Percentiles rank a stretch among this genome's conserved stretches.
phyloP scores from a whole-genome alignment of 768 basidiomycete species.

The Lactarius quietus region DNA sequence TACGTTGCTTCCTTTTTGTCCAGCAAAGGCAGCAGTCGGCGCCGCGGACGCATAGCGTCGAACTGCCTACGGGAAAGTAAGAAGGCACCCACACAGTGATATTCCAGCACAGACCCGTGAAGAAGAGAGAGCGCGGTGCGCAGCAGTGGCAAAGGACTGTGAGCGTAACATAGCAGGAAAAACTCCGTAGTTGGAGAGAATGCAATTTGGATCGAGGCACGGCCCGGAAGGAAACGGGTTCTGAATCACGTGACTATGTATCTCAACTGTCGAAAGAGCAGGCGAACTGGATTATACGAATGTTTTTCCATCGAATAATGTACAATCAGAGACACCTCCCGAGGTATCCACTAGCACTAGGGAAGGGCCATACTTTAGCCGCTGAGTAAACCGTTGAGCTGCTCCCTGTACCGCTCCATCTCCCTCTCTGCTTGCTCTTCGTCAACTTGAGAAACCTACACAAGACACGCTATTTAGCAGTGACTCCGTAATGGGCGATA shows the following conservation, averaged over 20 bases:
- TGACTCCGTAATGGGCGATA: conserved; percentile 1
- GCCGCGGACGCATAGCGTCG: conserved; percentile 68
- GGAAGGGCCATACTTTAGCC: conserved; percentile 34
- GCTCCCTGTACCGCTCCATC: conserved; percentile 87
- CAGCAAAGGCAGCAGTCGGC: conserved; percentile 87
- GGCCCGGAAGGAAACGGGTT: conserved; percentile 11
- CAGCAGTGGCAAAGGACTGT: conserved; percentile 53
- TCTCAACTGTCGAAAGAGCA: neutral
- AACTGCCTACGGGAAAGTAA: conserved; percentile 40
- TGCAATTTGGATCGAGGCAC: neutral
- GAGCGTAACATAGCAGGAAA: conserved; percentile 52
- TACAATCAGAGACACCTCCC: neutral
- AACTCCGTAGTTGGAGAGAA: conserved; percentile 25
- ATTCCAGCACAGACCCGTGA: conserved; percentile 42
- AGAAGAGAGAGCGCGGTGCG: conserved; percentile 48
- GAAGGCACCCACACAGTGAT: neutral
- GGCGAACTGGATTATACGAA: neutral
- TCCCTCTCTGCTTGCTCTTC: conserved; percentile 84
- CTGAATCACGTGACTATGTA: neutral
- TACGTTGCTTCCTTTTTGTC: conserved; percentile 84
- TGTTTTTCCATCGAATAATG: neutral
- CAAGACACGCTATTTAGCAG: neutral
- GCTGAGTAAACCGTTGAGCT: conserved; percentile 84
- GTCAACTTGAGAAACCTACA: conserved; percentile 58
- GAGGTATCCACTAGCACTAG: neutral